Evolutionary conservation across 179 eudicot species (phyloP), one percentile per base, ranked within the genome.

Genomic region (Camellia oleifera): DNA sequence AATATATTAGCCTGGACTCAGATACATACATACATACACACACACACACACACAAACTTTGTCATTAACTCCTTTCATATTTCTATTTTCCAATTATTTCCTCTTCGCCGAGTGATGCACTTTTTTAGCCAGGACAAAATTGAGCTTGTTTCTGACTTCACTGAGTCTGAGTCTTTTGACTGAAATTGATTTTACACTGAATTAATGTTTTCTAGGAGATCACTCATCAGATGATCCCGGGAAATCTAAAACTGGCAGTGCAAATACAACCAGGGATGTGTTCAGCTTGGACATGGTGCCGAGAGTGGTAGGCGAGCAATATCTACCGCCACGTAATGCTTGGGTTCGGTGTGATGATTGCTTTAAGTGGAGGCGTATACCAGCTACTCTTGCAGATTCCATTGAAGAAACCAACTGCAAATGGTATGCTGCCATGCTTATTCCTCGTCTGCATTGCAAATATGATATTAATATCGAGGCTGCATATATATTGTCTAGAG

Each of bases 291-390:
- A 79, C 62, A 75, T 76, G 77, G 67, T 70, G 65, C 77, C 85
- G 26, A 79, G 74, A 57, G 90, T 62, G 44, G 77, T 46, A 42
- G 83, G 44, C 50, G 73, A 80, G 74, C 90, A 84, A 81, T 84
- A 50, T 73, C 52, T 73, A 77, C 83, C 84, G 15, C 88, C 89
- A 2, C 88, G 88, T 68, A 86, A 82, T 81, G 98, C 99, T 45
- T 97, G 99, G 99, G 99, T 97, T 71, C 85, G 91, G 75, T 97
- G 98, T 83, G 99, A 97, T 67, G 93, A 91, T 79, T 94, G 99
- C 86, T 81, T 81, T 32, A 94, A 97, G 82, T 96, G 99, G 99
- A 94, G 99, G 82, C 92, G 99, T 75, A 97, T 97, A 82, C 82
- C 95, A 50, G 97, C 95, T 78, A 66, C 74, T 72, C 97, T 96